Conservation (phyloP, 2,329 filamentous ascomycete genomes). For the Epichloe aotearoae region DNA sequence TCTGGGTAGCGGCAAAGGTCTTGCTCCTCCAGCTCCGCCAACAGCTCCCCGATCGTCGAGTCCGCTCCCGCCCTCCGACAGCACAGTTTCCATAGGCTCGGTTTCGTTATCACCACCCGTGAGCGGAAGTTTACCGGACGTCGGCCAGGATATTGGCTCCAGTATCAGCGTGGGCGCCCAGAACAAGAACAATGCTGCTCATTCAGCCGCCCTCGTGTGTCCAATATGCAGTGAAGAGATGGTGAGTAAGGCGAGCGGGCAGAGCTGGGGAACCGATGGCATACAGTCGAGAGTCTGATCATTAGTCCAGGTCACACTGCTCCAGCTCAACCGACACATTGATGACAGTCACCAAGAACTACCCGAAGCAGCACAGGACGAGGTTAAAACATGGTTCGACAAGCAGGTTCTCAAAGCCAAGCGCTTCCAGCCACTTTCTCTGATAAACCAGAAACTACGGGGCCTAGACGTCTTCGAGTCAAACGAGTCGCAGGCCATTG, state of each 20-base stretch:
- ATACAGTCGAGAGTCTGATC: not conserved
- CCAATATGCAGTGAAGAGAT: conserved; percentile 99
- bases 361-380: conserved; percentile 76
- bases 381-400: conserved; percentile 95
- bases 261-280: not conserved
- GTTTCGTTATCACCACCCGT: conserved; percentile 49
- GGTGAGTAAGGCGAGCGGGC: conserved; percentile 39
- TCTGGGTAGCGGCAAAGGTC: conserved; percentile 71
- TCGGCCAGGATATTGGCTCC: conserved; percentile 66
- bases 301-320: conserved; percentile 57
- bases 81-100: conserved; percentile 66
- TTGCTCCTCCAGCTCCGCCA: conserved; percentile 48
- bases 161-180: conserved; percentile 56
- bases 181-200: conserved; percentile 35
- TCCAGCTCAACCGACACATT: conserved; percentile 77
- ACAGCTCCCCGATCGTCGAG: conserved; percentile 32
- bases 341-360: conserved; percentile 87
- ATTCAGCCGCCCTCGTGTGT: conserved; percentile 60
- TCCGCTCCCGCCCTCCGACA: conserved; percentile 46
- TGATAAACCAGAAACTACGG: conserved; percentile 87
- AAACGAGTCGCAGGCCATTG: conserved; percentile 49
- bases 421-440: conserved; percentile 78
- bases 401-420: conserved; percentile 89
- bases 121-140: conserved; percentile 51
- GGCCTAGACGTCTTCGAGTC: conserved; percentile 89